Evolutionary conservation across 176 grass and related monocot species (phyloP).

Genomic region (Bothriochloa decipiens): DNA sequence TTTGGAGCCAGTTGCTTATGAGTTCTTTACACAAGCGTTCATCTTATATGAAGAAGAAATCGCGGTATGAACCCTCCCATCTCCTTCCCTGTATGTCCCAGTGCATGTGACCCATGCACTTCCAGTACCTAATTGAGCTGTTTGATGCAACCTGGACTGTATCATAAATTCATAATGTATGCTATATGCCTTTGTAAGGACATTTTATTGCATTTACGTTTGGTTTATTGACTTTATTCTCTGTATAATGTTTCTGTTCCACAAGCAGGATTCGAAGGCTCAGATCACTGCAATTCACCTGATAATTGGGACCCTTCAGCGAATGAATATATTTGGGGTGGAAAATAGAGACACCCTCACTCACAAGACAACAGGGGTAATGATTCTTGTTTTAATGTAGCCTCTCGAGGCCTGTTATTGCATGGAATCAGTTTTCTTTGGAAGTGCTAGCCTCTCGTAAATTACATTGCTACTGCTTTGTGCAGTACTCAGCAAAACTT

Average conservation of each 20-base stretch:
- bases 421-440: no score
- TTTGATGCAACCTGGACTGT: not conserved
- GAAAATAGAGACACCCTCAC: slow-evolving; percentile 98
- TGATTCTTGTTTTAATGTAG: slow-evolving; percentile 17
- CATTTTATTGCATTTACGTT: slow-evolving; percentile 24
- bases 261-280: slow-evolving; percentile 94
- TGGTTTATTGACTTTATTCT: not conserved
- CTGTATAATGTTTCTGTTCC: slow-evolving; percentile 27
- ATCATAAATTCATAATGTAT: not conserved
- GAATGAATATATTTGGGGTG: slow-evolving; percentile 94
- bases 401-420: no score
- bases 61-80: no score
- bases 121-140: not conserved
- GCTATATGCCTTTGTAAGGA: not conserved
- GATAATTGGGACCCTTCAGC: slow-evolving; percentile 95
- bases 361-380: slow-evolving; percentile 99
- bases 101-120: not conserved
- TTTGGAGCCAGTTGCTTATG: slow-evolving; percentile 95
- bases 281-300: slow-evolving; percentile 99
- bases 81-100: not conserved
- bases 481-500: slow-evolving; percentile 98
- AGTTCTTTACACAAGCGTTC: slow-evolving; percentile 87
- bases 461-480: no score
- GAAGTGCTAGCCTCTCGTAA: no score
- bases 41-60: no score